phyloP scores from a whole-genome alignment of 768 basidiomycete genomes.

The Tubosaeta brunneosetosa region DNA sequence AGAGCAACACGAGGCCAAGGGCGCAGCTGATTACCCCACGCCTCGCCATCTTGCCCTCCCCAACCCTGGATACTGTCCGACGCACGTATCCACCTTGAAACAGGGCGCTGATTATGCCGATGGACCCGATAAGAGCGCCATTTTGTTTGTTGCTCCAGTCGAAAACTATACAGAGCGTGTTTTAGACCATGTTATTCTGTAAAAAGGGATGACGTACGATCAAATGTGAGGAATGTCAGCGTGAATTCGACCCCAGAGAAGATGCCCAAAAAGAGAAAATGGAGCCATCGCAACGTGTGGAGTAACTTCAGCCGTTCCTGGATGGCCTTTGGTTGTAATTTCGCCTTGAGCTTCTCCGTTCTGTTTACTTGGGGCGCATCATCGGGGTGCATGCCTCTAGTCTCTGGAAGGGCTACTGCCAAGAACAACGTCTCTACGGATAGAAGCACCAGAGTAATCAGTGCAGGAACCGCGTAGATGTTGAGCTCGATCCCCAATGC shows the following conservation, averaged over 20 bases:
- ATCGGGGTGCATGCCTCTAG: conserved; percentile 46
- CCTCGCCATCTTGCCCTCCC: conserved; percentile 80
- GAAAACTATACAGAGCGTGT: conserved; percentile 49
- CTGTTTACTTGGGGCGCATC: conserved; percentile 18
- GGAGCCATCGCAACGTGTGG: conserved; percentile 56
- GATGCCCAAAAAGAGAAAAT: conserved; percentile 81
- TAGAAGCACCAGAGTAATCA: conserved; percentile 75
- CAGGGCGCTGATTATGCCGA: conserved; percentile 85
- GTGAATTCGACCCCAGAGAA: conserved; percentile 98
- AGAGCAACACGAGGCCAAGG: conserved; percentile 64
- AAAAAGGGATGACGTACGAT: conserved; percentile 48
- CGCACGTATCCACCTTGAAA: conserved; percentile 96
- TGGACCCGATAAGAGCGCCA: conserved; percentile 76
- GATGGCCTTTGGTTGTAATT: conserved; percentile 17
- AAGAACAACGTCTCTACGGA: conserved; percentile 79
- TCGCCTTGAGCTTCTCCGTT: conserved; percentile 12
- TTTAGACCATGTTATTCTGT: not conserved
- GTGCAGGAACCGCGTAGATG: conserved; percentile 86
- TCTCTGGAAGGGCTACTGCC: conserved; percentile 76
- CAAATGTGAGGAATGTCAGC: conserved; percentile 90
- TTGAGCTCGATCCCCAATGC: conserved; percentile 67
- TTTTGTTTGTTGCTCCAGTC: conserved; percentile 90
- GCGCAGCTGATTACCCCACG: conserved; percentile 75
- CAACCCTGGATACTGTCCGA: conserved; percentile 64
- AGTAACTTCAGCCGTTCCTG: conserved; percentile 56